Evolutionary conservation across 1,284 basidiomycete genomes (phyloP).

Genomic region (Marasmius oreades): DNA sequence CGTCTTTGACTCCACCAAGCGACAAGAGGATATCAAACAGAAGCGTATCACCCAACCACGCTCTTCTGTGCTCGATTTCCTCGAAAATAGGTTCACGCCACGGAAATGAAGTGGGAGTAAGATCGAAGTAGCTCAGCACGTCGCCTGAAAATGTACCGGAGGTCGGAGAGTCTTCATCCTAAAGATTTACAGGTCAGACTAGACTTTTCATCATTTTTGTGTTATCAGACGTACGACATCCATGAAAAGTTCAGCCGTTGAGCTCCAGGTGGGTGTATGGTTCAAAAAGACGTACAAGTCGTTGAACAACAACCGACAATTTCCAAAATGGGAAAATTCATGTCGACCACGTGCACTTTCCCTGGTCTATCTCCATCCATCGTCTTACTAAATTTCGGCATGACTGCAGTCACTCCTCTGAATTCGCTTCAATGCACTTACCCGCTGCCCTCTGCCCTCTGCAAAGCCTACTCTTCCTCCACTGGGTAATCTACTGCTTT

Average conservation of each 20-base stretch:
- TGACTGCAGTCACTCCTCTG: too few relatives aligned
- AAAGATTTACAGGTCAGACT: background rate
- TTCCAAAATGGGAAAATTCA: background rate
- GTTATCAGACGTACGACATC: background rate
- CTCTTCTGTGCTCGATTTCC: slow-evolving; percentile 60
- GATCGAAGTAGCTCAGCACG: slow-evolving; percentile 40
- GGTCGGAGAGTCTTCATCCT: background rate
- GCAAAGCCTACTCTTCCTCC: too few relatives aligned
- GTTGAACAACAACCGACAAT: background rate
- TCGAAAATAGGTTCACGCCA: slow-evolving; percentile 45
- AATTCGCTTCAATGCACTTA: too few relatives aligned
- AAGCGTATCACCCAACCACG: slow-evolving; percentile 56
- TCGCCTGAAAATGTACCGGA: background rate
- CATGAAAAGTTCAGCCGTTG: background rate
- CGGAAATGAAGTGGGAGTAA: slow-evolving; percentile 40
- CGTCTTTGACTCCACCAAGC: slow-evolving; percentile 56
- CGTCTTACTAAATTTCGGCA: too few relatives aligned
- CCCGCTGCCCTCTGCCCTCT: too few relatives aligned
- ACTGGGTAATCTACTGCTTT: too few relatives aligned
- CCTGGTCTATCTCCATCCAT: too few relatives aligned
- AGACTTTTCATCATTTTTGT: background rate
- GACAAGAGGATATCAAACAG: slow-evolving; percentile 71
- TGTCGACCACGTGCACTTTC: too few relatives aligned
- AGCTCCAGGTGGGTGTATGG: background rate
- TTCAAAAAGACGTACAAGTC: background rate